Percentiles rank a stretch among this genome's conserved stretches.
These are phyloP conservation scores for Brettanomyces custersianus DNA, from an alignment of 805 yeast species.

Conservation along the genomic window DNA sequence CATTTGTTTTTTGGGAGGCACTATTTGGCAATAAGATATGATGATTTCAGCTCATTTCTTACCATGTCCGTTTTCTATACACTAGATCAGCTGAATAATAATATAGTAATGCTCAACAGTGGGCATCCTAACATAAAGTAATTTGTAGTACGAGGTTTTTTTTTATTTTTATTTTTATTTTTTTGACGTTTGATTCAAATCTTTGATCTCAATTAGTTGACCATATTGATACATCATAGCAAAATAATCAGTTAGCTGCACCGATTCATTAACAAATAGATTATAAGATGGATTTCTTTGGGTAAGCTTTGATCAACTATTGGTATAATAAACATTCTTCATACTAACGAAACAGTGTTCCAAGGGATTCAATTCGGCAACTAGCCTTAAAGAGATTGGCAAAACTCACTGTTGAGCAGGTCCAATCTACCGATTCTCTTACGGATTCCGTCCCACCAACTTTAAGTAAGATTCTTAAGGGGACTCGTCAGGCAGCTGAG, in stretches of 20 bases:
- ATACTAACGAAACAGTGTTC: constrained; percentile 17
- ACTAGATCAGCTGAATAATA: no score
- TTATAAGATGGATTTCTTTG: constrained; percentile 1
- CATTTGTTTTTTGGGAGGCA: no score
- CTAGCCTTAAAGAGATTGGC: constrained; percentile 31
- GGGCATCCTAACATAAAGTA: no score
- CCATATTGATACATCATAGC: no score
- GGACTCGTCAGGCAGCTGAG: constrained; percentile 9
- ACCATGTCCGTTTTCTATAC: no score
- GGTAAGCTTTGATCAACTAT: background rate
- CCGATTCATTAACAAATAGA: no score
- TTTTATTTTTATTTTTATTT: no score
- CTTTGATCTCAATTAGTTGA: background rate
- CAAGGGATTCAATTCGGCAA: constrained; percentile 28
- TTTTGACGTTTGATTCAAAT: no score
- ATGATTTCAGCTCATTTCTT: background rate
- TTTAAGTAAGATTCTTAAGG: constrained; percentile 14
- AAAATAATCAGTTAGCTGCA: no score
- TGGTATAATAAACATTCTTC: background rate
- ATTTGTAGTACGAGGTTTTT: no score
- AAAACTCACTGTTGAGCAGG: constrained; percentile 19
- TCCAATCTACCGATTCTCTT: constrained; percentile 10
- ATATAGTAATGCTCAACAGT: no score
- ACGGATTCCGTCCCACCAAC: constrained; percentile 17
- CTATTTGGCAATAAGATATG: no score